Evolutionary conservation across 2,329 filamentous ascomycete species (phyloP), one percentile per base, ranked within the genome.

Genomic region (Ceratocystis huliohia): DNA sequence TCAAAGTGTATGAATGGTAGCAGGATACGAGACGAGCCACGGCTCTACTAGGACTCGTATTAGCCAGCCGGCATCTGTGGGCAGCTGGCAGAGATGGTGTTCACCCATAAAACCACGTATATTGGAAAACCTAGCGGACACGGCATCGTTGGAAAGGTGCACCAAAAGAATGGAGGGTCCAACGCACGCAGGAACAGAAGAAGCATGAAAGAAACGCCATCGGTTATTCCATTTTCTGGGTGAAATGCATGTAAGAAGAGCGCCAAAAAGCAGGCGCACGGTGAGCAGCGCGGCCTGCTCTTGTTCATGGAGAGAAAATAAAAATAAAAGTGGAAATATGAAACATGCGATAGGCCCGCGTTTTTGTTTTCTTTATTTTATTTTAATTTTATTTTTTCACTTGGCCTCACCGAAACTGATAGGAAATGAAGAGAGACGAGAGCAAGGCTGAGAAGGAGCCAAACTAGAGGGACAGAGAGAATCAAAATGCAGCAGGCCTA

Each of bases 271-370:
- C 17, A 57, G 53, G 30, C n/a, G 22, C 53, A 57, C 28, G 53
- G 28, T 28, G 53, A 30, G 28, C 10, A 1, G 28, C 15, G 17
- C 33, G 53, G 22, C 6, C 53, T 13, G 22, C 30, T 13, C 5
- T 20, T 28, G 10, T 57, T 2, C 7, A 30, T 25, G n/a, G 53
- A 30, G 30, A 17, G 53, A 57, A 30, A 59, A 59, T 56, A 13
- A 59, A 33, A 30, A 30, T n/a, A 5, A 63, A 28, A 30, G 56
- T 59, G 56, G 28, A 59, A 8, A 17, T 41, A 5, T 59, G 56
- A 59, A 59, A 59, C 56, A 37, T 59, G 56, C 56, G 56, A n/a
- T 28, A 59, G 25, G 56, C 4, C 56, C 56, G 37, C 56, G 28
- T 37, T 63, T n/a, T 41, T 41, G 37, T 13, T 13, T 41, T 41